Evolutionary conservation across 2,329 filamentous ascomycete species (phyloP).

Genomic region (Hortaea werneckii): DNA sequence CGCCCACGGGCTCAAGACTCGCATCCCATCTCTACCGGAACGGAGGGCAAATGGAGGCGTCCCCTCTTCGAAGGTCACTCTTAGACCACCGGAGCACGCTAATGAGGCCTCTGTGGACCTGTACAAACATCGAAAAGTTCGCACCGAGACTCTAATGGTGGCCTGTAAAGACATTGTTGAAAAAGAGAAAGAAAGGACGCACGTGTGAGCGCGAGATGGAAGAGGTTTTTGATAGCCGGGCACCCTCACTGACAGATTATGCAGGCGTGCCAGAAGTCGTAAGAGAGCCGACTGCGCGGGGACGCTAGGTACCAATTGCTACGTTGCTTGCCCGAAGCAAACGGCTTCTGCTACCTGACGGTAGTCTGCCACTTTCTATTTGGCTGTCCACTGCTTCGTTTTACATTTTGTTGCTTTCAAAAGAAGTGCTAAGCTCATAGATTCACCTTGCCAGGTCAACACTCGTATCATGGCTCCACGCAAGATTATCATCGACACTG

Average conservation of each 20-base stretch:
- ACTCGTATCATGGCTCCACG: slow-evolving; percentile 31
- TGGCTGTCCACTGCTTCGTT: too few species aligned
- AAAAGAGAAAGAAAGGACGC: slow-evolving; percentile 35
- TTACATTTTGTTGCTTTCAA: too few species aligned
- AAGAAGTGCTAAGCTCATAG: too few species aligned
- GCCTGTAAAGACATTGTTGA: slow-evolving; percentile 70
- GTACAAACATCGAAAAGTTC: slow-evolving; percentile 84
- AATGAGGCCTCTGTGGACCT: slow-evolving; percentile 63
- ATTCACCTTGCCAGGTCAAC: too few species aligned
- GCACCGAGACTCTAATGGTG: slow-evolving; percentile 99
- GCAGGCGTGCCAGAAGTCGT: neutral
- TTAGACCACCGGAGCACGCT: slow-evolving; percentile 98
- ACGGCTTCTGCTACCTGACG: too few species aligned
- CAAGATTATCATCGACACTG: slow-evolving; percentile 88
- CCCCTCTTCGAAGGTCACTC: slow-evolving; percentile 35
- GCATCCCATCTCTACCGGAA: neutral
- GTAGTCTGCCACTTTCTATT: too few species aligned
- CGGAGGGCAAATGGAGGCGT: neutral
- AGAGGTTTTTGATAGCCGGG: neutral
- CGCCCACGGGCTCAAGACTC: slow-evolving; percentile 10
- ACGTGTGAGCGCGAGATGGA: too few species aligned
- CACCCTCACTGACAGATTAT: neutral
- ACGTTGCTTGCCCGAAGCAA: too few species aligned
- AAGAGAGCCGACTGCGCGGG: neutral
- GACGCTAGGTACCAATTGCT: too few species aligned